A percentile compares a stretch with the other conserved stretches of the same genome.
phyloP scores from a whole-genome alignment of 2,329 filamentous ascomycete species.

The Leptographium galeiforme region DNA sequence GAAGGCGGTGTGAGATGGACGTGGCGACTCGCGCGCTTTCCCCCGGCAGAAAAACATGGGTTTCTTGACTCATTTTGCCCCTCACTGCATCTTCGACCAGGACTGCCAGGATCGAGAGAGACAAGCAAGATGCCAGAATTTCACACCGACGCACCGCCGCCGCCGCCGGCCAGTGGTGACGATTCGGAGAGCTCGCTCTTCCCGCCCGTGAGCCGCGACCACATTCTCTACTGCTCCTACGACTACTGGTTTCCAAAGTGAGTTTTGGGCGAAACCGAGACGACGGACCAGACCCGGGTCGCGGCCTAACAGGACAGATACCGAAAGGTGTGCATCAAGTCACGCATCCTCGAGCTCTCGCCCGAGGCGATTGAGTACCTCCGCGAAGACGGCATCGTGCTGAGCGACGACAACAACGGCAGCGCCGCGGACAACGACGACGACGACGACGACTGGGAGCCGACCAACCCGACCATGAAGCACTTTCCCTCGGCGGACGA shows the following conservation, averaged over 20 bases:
- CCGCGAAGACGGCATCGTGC: slow-evolving; percentile 79
- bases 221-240: slow-evolving; percentile 91
- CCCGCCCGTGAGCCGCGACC: slow-evolving; percentile 68
- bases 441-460: slow-evolving; percentile 45
- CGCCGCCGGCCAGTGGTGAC: background rate
- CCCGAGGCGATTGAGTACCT: slow-evolving; percentile 72
- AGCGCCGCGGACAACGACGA: slow-evolving; percentile 27
- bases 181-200: slow-evolving; percentile 42
- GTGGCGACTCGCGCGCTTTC: background rate
- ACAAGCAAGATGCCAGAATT: slow-evolving; percentile 18
- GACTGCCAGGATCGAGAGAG: background rate
- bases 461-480: slow-evolving; percentile 16
- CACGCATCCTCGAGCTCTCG: slow-evolving; percentile 67
- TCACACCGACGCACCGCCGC: slow-evolving; percentile 7
- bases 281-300: background rate
- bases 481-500: slow-evolving; percentile 25
- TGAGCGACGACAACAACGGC: slow-evolving; percentile 50
- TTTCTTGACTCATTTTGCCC: background rate
- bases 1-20: background rate
- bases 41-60: slow-evolving; percentile 3
- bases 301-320: slow-evolving; percentile 39
- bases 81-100: background rate
- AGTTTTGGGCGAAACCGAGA: slow-evolving; percentile 9
- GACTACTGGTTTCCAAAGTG: slow-evolving; percentile 78
- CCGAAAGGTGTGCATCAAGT: slow-evolving; percentile 68